Evolutionary conservation across 441 rosid species (phyloP).

Genomic region (Breynia disticha): DNA sequence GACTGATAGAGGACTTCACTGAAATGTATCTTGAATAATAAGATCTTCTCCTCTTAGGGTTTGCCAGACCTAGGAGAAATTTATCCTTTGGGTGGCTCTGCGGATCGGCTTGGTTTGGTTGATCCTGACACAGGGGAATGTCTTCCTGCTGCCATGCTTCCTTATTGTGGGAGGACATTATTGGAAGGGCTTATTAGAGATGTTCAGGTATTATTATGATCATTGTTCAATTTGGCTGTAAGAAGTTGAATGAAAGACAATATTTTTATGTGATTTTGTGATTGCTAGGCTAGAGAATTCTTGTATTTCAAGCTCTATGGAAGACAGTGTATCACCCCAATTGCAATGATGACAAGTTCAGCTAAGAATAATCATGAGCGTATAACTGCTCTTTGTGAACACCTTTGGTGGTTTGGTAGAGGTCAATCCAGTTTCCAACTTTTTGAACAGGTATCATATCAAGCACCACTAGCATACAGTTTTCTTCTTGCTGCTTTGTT

Average conservation of each 20-base stretch:
- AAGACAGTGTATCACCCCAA: slow-evolving; percentile 78
- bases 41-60: slow-evolving; percentile 64
- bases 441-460: slow-evolving; percentile 72
- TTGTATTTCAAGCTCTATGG: slow-evolving; percentile 80
- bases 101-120: slow-evolving; percentile 81
- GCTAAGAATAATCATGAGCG: slow-evolving; percentile 86
- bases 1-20: neutral
- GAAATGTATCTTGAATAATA: slow-evolving; percentile 28
- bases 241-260: neutral
- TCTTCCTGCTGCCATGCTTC: slow-evolving; percentile 96
- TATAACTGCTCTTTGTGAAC: slow-evolving; percentile 65
- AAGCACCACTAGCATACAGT: slow-evolving; percentile 5
- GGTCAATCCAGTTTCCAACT: slow-evolving; percentile 75
- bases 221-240: neutral
- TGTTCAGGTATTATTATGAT: slow-evolving; percentile 60
- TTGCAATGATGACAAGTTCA: slow-evolving; percentile 93
- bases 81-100: slow-evolving; percentile 92
- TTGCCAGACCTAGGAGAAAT: slow-evolving; percentile 90
- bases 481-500: neutral
- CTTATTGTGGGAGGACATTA: slow-evolving; percentile 81
- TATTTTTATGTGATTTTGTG: slow-evolving; percentile 3
- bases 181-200: slow-evolving; percentile 92
- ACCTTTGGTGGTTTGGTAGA: slow-evolving; percentile 84
- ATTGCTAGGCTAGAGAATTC: slow-evolving; percentile 75
- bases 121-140: slow-evolving; percentile 82